Percentiles rank a stretch among this genome's conserved stretches.
These are phyloP conservation scores for Juncus effusus DNA, from an alignment of 176 grass and related monocot species.

Conservation along the genomic window DNA sequence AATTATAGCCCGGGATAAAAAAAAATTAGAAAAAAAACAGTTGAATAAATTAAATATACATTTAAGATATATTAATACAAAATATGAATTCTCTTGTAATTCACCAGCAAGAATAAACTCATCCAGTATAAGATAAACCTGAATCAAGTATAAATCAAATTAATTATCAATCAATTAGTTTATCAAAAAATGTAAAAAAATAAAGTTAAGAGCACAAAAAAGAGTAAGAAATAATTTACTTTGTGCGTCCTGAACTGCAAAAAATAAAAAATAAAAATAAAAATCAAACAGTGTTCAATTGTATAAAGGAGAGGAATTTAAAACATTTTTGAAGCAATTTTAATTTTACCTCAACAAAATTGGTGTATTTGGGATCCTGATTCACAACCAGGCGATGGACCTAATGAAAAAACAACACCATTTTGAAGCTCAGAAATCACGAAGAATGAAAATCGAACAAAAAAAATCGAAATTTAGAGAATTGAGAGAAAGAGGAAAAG, in stretches of 20 bases:
- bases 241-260: conserved; percentile 84
- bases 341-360: conserved; percentile 81
- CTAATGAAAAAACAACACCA: conserved; percentile 30
- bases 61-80: conserved; percentile 8
- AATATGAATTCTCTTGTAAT: conserved; percentile 95
- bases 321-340: conserved; percentile 21
- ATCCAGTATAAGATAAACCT: conserved; percentile 98
- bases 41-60: neutral
- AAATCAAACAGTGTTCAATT: neutral
- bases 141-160: conserved; percentile 15
- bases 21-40: neutral
- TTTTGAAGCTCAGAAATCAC: no score
- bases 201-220: neutral
- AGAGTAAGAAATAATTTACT: conserved; percentile 39
- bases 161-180: neutral
- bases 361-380: conserved; percentile 94
- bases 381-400: conserved; percentile 97
- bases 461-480: neutral
- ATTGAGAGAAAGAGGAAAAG: neutral
- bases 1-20: conserved; percentile 44
- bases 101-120: conserved; percentile 99
- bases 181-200: neutral
- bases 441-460: no score
- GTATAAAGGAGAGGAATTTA: neutral
- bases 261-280: conserved; percentile 9